Evolutionary conservation across 2,329 filamentous ascomycete genomes (phyloP), one percentile per base, ranked within the genome.

Genomic region (Fusarium dlaminii): DNA sequence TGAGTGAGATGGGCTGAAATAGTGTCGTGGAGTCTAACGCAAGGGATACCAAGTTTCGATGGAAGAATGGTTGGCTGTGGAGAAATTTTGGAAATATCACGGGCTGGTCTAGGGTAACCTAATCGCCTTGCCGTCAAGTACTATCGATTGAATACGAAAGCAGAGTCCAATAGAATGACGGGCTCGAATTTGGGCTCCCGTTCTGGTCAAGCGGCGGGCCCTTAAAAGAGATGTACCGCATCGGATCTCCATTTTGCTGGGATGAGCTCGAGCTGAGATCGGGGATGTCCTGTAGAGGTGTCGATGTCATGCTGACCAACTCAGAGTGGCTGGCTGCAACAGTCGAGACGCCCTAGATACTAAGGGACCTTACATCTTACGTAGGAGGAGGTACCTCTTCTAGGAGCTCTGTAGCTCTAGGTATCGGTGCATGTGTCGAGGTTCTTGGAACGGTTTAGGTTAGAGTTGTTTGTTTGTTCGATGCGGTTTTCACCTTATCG

Each of bases 161-260:
- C 55, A 72, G 63, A 74, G 34, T 36, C 40, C 36, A 45, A 63
- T 52, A 57, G 59, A 59, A 27, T 27, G 30, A 42, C 18, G 37
- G 55, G 43, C 36, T 68, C 43, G 24, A 42, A 30, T 27, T 57
- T 37, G 18, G 34, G 30, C 37, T 61, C 54, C 54, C 48, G 32
- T 72, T 70, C 54, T 59, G 71, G 71, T 68, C 42, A 74, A 74
- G 71, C 58, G 62, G 40, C 63, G 49, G 71, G 63, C 55, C 66
- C 59, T 55, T 65, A 57, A 63, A 36, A 46, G 54, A 48, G 20
- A 61, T 49, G 71, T 57, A 74, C 67, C 62, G 67, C 71, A 74
- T 74, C 71, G 51, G 71, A 72, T 74, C 71, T 57, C 59, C 49
- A 40, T 60, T 37, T 60, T 58, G 43, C 36, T 59, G 46, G 56